Evolutionary conservation across 1,139 yeast species (phyloP).

Genomic region (Debaryomyces subglobosus): DNA sequence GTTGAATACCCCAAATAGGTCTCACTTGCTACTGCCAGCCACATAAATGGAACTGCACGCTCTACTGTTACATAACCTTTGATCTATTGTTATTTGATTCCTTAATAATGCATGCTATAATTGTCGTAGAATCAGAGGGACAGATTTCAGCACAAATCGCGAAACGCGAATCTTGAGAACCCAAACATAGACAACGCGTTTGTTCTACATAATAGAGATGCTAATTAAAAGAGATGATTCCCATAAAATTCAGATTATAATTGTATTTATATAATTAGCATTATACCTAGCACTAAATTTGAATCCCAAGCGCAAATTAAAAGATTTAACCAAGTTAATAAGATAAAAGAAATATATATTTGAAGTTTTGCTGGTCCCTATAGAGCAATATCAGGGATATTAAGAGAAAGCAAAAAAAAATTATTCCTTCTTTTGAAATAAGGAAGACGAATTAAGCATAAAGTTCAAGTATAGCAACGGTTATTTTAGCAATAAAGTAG

Average conservation of each 20-base stretch:
- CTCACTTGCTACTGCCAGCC: background rate
- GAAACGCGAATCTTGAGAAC: slow-evolving; percentile 7
- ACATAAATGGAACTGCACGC: background rate
- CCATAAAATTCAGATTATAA: slow-evolving; percentile 3
- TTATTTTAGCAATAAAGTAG: background rate
- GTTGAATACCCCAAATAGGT: background rate
- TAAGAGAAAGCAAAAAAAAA: background rate
- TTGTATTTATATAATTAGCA: slow-evolving; percentile 4
- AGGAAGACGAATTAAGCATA: slow-evolving; percentile 1
- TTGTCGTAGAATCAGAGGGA: background rate
- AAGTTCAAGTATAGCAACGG: background rate
- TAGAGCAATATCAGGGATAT: slow-evolving; percentile 7
- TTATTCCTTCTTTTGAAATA: slow-evolving; percentile 4
- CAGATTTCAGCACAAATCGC: slow-evolving; percentile 4
- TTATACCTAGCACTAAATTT: background rate
- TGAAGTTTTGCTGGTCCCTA: slow-evolving; percentile 2
- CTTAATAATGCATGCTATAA: background rate
- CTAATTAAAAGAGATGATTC: slow-evolving; percentile 6
- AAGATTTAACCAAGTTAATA: background rate
- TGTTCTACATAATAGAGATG: slow-evolving; percentile 5
- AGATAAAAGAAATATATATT: background rate
- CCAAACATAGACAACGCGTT: slow-evolving; percentile 7
- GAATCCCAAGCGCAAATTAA: background rate
- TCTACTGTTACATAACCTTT: background rate
- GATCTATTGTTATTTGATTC: background rate